These are phyloP conservation scores for Cymbidium sinense DNA, from an alignment of 106 monocot genomes.

Conservation along the genomic window DNA sequence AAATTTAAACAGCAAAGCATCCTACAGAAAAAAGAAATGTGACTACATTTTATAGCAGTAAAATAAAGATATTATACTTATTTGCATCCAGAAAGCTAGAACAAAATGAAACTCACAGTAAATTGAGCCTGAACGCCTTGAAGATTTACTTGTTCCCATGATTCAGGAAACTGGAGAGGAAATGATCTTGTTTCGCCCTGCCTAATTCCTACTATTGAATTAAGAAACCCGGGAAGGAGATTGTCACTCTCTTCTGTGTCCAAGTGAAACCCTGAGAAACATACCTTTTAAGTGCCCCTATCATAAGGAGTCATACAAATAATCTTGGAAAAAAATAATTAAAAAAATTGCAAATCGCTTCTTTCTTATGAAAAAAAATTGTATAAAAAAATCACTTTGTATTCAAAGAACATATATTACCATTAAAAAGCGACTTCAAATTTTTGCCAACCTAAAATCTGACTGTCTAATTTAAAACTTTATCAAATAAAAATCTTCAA, in stretches of 20 bases:
- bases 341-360: not conserved
- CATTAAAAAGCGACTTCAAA: no score
- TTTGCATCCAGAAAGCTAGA: not conserved
- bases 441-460: no score
- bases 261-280: slow-evolving; percentile 73
- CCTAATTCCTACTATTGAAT: slow-evolving; percentile 71
- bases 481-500: no score
- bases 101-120: slow-evolving; percentile 50
- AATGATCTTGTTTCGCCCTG: slow-evolving; percentile 90
- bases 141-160: slow-evolving; percentile 93
- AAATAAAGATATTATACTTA: not conserved
- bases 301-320: not conserved
- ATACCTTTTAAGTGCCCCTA: not conserved
- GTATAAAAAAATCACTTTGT: not conserved
- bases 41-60: not conserved
- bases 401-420: not conserved
- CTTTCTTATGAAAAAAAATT: not conserved
- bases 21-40: not conserved
- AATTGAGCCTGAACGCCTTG: slow-evolving; percentile 74
- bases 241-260: slow-evolving; percentile 83
- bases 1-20: no score
- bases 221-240: slow-evolving; percentile 89
- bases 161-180: slow-evolving; percentile 72
- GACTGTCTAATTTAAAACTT: no score
- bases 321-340: not conserved